Conservation (phyloP, 23 red algal species). For the Agarophyton chilense region DNA sequence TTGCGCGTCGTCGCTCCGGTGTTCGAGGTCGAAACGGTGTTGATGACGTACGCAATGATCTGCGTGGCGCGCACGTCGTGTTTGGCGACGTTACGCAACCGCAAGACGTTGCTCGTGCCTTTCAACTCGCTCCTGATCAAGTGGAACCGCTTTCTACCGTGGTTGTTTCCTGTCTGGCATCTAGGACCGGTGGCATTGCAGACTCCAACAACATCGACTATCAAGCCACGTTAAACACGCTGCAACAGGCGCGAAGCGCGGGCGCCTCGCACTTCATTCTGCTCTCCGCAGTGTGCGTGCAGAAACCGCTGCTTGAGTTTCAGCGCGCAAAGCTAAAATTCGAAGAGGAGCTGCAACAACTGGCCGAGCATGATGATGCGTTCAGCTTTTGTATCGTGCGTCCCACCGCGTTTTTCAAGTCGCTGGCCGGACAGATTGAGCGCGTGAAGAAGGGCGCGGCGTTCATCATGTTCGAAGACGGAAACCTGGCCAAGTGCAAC, state of each 20-base stretch:
- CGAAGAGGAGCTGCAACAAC: slow-evolving; percentile 46
- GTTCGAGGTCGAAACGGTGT: slow-evolving; percentile 32
- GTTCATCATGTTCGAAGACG: slow-evolving; percentile 80
- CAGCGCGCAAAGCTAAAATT: slow-evolving; percentile 79
- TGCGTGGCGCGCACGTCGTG: slow-evolving; percentile 49
- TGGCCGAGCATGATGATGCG: slow-evolving; percentile 26
- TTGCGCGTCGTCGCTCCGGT: slow-evolving; percentile 54
- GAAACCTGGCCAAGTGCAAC: slow-evolving; percentile 68
- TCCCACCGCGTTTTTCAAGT: slow-evolving; percentile 88
- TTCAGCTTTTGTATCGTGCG: slow-evolving; percentile 77
- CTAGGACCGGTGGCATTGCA: slow-evolving; percentile 65
- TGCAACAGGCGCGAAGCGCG: slow-evolving; percentile 21
- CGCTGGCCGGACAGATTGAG: slow-evolving; percentile 73
- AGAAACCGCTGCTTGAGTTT: slow-evolving; percentile 82
- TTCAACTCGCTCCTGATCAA: neutral
- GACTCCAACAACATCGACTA: slow-evolving; percentile 75
- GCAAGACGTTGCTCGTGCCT: slow-evolving; percentile 36
- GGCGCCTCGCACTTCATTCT: slow-evolving; percentile 68
- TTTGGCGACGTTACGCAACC: slow-evolving; percentile 61
- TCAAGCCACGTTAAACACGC: slow-evolving; percentile 54
- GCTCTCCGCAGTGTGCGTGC: slow-evolving; percentile 82
- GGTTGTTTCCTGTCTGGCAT: slow-evolving; percentile 76
- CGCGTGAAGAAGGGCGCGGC: slow-evolving; percentile 50
- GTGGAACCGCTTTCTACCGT: slow-evolving; percentile 21
- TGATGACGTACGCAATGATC: neutral